phyloP scores from a whole-genome alignment of 2,329 filamentous ascomycete species.

The Hypoxylon sp. region DNA sequence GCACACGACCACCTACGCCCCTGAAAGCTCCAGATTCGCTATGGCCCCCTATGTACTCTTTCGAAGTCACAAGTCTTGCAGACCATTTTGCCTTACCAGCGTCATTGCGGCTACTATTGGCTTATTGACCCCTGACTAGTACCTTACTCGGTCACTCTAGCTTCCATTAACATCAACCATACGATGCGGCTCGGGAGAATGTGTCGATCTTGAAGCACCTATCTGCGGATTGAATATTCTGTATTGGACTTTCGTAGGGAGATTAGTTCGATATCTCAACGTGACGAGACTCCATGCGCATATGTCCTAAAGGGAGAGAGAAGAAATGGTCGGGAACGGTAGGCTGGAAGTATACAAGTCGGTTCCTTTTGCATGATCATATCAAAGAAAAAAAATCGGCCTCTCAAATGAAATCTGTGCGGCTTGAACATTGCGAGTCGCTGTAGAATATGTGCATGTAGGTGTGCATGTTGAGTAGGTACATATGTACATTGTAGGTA shows the following conservation, averaged over 20 bases:
- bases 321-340: neutral
- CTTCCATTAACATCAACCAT: constrained; percentile 6
- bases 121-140: neutral
- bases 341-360: neutral
- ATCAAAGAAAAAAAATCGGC: neutral
- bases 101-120: constrained; percentile 9
- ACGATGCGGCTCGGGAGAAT: constrained; percentile 8
- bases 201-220: constrained; percentile 9
- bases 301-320: neutral
- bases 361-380: neutral
- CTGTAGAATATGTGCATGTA: too few species aligned
- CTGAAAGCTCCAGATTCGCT: constrained; percentile 22
- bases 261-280: neutral
- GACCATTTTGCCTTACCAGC: constrained; percentile 23
- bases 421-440: neutral
- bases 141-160: constrained; percentile 3
- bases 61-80: constrained; percentile 14
- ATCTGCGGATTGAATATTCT: neutral
- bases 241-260: neutral
- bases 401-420: too few species aligned
- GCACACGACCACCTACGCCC: constrained; percentile 22
- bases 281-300: neutral
- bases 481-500: neutral
- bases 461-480: neutral
- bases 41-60: constrained; percentile 12